phyloP scores from a whole-genome alignment of 192 early-diverging fungal species.

The Funneliformis mosseae region DNA sequence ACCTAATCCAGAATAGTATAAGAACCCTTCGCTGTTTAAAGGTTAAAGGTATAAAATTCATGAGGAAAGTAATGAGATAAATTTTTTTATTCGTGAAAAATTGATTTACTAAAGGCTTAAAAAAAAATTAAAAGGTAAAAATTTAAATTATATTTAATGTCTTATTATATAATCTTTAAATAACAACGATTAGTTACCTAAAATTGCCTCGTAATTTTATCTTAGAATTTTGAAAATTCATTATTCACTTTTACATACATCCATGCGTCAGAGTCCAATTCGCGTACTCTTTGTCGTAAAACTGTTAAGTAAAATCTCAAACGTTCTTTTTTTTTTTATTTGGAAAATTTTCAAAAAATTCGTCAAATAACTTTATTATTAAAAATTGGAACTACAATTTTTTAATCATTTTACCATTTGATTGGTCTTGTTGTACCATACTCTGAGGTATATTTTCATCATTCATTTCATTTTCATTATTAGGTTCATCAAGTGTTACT shows the following conservation, averaged over 20 bases:
- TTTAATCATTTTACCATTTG: not conserved
- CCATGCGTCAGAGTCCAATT: not conserved
- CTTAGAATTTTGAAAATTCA: not conserved
- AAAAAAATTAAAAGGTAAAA: too few relatives aligned
- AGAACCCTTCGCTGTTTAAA: too few relatives aligned
- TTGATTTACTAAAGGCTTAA: too few relatives aligned
- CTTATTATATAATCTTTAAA: not conserved
- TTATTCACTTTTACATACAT: not conserved
- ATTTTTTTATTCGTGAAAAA: too few relatives aligned
- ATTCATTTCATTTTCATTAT: not conserved
- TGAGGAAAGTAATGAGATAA: too few relatives aligned
- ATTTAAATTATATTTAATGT: too few relatives aligned
- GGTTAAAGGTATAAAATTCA: too few relatives aligned
- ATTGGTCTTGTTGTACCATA: not conserved
- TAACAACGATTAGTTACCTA: too few relatives aligned
- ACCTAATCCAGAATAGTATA: too few relatives aligned
- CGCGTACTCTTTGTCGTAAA: not conserved
- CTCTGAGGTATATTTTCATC: not conserved
- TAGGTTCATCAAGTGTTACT: not conserved
- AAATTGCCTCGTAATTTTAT: too few relatives aligned
- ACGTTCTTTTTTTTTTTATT: not conserved
- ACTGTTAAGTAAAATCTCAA: not conserved
- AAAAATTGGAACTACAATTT: not conserved
- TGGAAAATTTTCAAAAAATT: not conserved
- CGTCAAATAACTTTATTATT: not conserved